These are phyloP conservation scores for Nadsonia starkeyi-henricii DNA, from an alignment of 1,139 yeast genomes.

Conservation along the genomic window DNA sequence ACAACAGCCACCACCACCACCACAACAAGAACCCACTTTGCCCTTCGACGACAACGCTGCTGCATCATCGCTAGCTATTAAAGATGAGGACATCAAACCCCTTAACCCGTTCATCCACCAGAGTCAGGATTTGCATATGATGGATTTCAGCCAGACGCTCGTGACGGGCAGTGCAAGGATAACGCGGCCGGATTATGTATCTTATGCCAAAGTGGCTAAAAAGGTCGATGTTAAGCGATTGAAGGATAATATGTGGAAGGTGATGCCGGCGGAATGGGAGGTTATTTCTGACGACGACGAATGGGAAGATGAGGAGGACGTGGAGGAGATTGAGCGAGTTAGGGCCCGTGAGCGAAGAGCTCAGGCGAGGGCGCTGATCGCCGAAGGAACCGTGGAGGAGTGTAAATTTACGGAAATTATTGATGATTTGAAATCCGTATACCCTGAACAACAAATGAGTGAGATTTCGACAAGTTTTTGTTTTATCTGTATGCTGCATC, in stretches of 20 bases:
- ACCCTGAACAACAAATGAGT: slow-evolving; percentile 23
- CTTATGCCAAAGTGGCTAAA: slow-evolving; percentile 70
- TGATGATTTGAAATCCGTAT: slow-evolving; percentile 21
- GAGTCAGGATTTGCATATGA: slow-evolving; percentile 1
- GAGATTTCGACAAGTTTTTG: slow-evolving; percentile 82
- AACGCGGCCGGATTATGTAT: slow-evolving; percentile 47
- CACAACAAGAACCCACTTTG: no score
- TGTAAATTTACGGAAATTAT: slow-evolving; percentile 37
- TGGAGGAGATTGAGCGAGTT: slow-evolving; percentile 10
- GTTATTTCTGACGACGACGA: slow-evolving; percentile 10
- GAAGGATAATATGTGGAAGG: slow-evolving; percentile 75
- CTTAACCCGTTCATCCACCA: slow-evolving; percentile 3
- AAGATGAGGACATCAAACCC: slow-evolving; percentile 1
- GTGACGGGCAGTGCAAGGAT: slow-evolving; percentile 3
- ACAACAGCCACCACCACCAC: no score
- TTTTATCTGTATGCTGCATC: slow-evolving; percentile 69
- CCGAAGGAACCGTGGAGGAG: slow-evolving; percentile 8
- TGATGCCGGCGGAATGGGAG: slow-evolving; percentile 18
- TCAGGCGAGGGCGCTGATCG: background rate
- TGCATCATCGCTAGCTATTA: no score
- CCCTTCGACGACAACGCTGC: no score
- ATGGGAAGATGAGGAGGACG: slow-evolving; percentile 7
- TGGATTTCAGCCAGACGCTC: background rate
- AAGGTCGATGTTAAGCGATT: slow-evolving; percentile 67
- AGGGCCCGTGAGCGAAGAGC: background rate